These are phyloP conservation scores for Psidium friedrichsthalianum DNA, from an alignment of 345 rosid genomes.

Conservation along the genomic window DNA sequence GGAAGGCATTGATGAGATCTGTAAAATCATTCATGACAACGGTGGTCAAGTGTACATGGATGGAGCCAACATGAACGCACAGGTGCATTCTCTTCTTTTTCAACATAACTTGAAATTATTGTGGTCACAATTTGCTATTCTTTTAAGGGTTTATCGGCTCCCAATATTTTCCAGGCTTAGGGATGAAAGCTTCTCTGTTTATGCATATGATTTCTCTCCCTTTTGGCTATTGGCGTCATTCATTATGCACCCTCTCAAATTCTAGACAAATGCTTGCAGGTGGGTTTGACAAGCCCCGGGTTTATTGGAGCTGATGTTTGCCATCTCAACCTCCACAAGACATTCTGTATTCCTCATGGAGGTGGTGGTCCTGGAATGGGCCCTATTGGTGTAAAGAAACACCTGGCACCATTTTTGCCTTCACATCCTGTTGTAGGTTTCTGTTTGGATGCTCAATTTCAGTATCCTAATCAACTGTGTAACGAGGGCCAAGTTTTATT, in stretches of 20 bases:
- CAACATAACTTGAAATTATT: background rate
- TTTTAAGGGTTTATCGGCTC: background rate
- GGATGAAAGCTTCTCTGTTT: background rate
- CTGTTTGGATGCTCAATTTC: background rate
- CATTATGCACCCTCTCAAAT: background rate
- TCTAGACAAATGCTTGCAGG: constrained; percentile 27
- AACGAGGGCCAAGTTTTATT: background rate
- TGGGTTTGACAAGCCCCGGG: constrained; percentile 97
- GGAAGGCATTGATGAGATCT: constrained; percentile 92
- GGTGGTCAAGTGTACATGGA: constrained; percentile 99
- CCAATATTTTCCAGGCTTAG: background rate
- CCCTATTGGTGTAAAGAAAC: constrained; percentile 96
- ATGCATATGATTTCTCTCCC: background rate
- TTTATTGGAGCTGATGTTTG: constrained; percentile 98
- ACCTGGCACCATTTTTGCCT: constrained; percentile 91
- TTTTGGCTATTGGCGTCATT: background rate
- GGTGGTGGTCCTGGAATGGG: constrained; percentile 99
- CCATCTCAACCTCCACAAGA: constrained; percentile 97
- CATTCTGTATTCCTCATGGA: constrained; percentile 97
- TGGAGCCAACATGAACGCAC: constrained; percentile 99
- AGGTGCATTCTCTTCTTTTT: constrained; percentile 30
- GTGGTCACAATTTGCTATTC: background rate
- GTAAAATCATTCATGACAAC: constrained; percentile 85
- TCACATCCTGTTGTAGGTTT: constrained; percentile 91
- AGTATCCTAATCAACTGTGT: background rate